Conservation (phyloP, 1,284 basidiomycete species). For the Cryptococcus sp. region DNA sequence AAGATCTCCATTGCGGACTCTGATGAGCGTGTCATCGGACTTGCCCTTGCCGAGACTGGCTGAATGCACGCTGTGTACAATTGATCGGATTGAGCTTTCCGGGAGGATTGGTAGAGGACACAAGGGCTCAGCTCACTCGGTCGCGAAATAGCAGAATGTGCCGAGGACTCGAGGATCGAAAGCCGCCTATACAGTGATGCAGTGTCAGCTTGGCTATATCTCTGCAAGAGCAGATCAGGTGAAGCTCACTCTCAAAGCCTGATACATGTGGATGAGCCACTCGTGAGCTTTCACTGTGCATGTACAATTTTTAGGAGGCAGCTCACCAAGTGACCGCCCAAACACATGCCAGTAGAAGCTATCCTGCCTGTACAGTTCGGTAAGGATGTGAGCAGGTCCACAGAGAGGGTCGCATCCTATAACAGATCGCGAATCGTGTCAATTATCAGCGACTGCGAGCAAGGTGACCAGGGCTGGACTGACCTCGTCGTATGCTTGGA, state of each 20-base stretch:
- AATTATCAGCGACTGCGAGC: background rate
- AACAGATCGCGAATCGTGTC: background rate
- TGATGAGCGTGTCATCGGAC: constrained; percentile 69
- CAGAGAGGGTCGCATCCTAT: constrained; percentile 72
- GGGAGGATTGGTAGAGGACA: background rate
- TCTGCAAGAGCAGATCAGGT: background rate
- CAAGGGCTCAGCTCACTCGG: constrained; percentile 65
- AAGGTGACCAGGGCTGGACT: constrained; percentile 3
- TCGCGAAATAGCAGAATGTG: constrained; percentile 89
- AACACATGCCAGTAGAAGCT: constrained; percentile 60
- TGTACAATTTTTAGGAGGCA: no score
- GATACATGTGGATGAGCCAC: no score
- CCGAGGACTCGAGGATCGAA: constrained; percentile 81
- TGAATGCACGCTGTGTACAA: constrained; percentile 62
- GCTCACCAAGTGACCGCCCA: constrained; percentile 59
- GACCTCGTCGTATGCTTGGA: constrained; percentile 82
- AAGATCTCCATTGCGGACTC: constrained; percentile 72
- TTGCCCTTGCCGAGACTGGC: constrained; percentile 83
- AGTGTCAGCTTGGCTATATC: background rate
- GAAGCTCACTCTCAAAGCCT: constrained; percentile 60
- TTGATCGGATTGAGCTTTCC: constrained; percentile 21
- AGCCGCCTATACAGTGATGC: constrained; percentile 61
- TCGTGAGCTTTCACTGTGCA: no score
- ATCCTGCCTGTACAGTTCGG: constrained; percentile 86
- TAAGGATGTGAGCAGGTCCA: constrained; percentile 71